These are phyloP conservation scores for Fusarium pseudonygamai DNA, from an alignment of 2,329 filamentous ascomycete species.

Conservation along the genomic window DNA sequence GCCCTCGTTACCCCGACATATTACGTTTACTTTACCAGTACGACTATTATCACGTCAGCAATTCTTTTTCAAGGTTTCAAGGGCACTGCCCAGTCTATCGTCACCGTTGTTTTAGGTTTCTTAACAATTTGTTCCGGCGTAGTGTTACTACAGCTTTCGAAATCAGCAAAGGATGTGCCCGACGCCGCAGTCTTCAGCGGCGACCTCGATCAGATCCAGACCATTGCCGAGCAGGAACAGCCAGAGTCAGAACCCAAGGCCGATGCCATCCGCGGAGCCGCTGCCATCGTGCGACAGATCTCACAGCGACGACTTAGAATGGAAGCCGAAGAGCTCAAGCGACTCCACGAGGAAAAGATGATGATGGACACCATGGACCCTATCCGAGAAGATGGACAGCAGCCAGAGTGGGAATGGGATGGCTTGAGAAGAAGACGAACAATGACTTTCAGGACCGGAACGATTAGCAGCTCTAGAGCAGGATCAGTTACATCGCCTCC, in stretches of 20 bases:
- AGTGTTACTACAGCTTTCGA: conserved; percentile 92
- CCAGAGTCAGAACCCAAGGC: conserved; percentile 97
- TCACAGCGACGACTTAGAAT: conserved; percentile 79
- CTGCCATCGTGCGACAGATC: conserved; percentile 85
- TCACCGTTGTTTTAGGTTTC: conserved; percentile 93
- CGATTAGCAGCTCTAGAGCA: conserved; percentile 45
- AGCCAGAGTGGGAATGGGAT: conserved; percentile 82
- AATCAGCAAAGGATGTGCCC: conserved; percentile 96
- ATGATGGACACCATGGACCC: conserved; percentile 75
- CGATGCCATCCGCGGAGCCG: conserved; percentile 91
- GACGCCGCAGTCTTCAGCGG: conserved; percentile 92
- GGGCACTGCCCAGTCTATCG: conserved; percentile 80
- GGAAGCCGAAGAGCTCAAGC: conserved; percentile 81
- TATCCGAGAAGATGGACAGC: conserved; percentile 77
- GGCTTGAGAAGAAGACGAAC: conserved; percentile 80
- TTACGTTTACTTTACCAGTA: conserved; percentile 97
- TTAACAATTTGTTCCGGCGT: conserved; percentile 93
- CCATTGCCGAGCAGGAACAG: conserved; percentile 93
- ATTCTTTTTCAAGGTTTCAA: conserved; percentile 95
- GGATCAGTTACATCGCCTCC: conserved; percentile 44
- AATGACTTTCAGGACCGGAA: conserved; percentile 49
- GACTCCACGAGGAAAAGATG: conserved; percentile 81
- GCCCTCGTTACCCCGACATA: conserved; percentile 97
- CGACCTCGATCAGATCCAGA: conserved; percentile 93
- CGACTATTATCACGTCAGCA: conserved; percentile 92